A percentile compares a stretch with the other conserved stretches of the same genome.
Conservation (phyloP, 2,329 filamentous ascomycete genomes). For the Emergomyces pasteurianus region DNA sequence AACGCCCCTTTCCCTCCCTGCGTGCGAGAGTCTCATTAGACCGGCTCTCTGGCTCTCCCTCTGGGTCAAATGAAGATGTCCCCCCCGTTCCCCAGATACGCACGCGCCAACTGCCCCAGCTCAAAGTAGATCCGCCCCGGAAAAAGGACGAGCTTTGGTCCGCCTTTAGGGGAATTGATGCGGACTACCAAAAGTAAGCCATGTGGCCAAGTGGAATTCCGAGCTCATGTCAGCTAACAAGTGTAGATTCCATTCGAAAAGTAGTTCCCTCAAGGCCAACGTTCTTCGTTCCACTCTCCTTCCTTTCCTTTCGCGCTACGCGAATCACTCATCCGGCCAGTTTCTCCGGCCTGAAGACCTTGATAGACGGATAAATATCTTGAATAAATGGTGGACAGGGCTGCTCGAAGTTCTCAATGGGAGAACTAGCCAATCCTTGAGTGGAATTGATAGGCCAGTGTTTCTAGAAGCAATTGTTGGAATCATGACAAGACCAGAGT, state of each 20-base stretch:
- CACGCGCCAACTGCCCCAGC: constrained; percentile 18
- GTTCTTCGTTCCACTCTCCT: constrained; percentile 60
- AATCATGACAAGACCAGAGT: constrained; percentile 82
- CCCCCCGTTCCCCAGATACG: constrained; percentile 36
- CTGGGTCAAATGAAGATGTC: constrained; percentile 35
- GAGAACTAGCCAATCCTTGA: constrained; percentile 61
- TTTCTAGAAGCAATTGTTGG: constrained; percentile 67
- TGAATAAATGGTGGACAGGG: constrained; percentile 85
- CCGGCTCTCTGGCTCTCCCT: constrained; percentile 30
- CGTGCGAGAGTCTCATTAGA: constrained; percentile 35
- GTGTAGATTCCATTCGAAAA: constrained; percentile 57
- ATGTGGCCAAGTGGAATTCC: constrained; percentile 5
- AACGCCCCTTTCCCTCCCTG: constrained; percentile 29
- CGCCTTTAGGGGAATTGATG: constrained; percentile 55
- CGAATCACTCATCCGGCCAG: constrained; percentile 53
- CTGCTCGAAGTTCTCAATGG: constrained; percentile 73
- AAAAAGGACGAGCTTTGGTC: constrained; percentile 61
- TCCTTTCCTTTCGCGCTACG: constrained; percentile 63
- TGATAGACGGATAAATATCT: constrained; percentile 63
- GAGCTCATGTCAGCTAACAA: constrained; percentile 1
- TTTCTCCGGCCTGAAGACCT: constrained; percentile 63
- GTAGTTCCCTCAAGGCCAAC: constrained; percentile 60
- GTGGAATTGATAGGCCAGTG: constrained; percentile 69
- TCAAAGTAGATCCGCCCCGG: constrained; percentile 28
- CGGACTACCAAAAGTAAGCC: constrained; percentile 52